Percentiles rank a stretch among this genome's conserved stretches.
These are phyloP conservation scores for Galerina sulciceps DNA, from an alignment of 768 basidiomycete genomes.

Conservation along the genomic window DNA sequence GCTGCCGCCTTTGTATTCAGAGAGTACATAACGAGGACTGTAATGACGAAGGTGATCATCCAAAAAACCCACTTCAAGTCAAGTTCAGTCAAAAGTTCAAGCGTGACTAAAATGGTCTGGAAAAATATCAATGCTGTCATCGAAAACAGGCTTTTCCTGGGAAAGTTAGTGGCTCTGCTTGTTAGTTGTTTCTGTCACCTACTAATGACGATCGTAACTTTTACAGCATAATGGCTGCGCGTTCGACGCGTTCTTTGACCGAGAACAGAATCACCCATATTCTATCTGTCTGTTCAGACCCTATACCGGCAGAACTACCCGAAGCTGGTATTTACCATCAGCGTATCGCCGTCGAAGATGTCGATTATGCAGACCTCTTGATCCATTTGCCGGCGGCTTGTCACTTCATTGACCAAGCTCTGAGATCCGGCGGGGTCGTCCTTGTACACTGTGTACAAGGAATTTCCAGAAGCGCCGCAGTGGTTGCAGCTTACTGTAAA, in stretches of 20 bases:
- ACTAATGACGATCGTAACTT: constrained; percentile 22
- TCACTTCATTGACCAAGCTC: constrained; percentile 66
- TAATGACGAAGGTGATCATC: constrained; percentile 12
- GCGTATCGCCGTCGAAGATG: constrained; percentile 72
- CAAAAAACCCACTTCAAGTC: constrained; percentile 18
- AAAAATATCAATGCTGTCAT: constrained; percentile 73
- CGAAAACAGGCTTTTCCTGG: constrained; percentile 67
- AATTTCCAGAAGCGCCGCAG: constrained; percentile 67
- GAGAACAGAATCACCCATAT: constrained; percentile 83
- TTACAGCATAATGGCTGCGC: constrained; percentile 68
- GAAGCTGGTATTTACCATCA: constrained; percentile 72
- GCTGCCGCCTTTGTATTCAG: constrained; percentile 16
- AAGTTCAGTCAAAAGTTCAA: constrained; percentile 14
- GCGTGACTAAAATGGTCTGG: constrained; percentile 51
- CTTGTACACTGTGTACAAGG: constrained; percentile 74
- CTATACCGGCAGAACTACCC: constrained; percentile 71
- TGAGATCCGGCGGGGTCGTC: constrained; percentile 60
- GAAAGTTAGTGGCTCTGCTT: constrained; percentile 61
- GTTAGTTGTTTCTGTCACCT: constrained; percentile 16
- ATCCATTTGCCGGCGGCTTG: constrained; percentile 69
- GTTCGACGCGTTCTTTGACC: constrained; percentile 69
- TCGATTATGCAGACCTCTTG: constrained; percentile 71
- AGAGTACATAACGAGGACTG: constrained; percentile 23
- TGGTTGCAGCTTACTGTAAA: constrained; percentile 80
- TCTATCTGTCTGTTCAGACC: constrained; percentile 75